Conservation (phyloP, 73 alveolate species). For the Loxodes magnus region DNA sequence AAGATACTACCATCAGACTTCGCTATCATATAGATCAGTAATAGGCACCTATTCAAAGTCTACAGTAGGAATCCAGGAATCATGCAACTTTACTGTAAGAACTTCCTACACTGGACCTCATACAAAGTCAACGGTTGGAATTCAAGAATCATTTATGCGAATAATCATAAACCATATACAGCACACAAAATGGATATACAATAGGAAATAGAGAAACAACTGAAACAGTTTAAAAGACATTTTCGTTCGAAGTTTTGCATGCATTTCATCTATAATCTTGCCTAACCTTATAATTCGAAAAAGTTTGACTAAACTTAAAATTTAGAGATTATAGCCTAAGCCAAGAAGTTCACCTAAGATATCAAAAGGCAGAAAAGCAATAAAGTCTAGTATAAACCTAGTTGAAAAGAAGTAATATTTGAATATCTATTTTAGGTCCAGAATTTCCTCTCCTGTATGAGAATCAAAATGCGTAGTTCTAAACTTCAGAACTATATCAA, state of each 20-base stretch:
- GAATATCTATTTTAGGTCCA: conserved; percentile 14
- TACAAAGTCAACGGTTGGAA: conserved; percentile 34
- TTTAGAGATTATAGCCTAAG: not conserved
- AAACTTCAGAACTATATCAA: conserved; percentile 24
- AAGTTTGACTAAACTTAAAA: conserved; percentile 36
- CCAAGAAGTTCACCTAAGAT: not conserved
- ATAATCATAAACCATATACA: conserved; percentile 39
- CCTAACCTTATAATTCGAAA: conserved; percentile 28
- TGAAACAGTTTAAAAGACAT: conserved; percentile 20
- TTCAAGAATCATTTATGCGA: conserved; percentile 25
- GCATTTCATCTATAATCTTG: conserved; percentile 21
- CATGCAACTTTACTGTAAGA: too few relatives aligned
- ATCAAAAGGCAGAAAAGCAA: conserved; percentile 42
- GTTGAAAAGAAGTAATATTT: conserved; percentile 19
- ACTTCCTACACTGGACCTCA: conserved; percentile 7
- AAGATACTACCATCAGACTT: conserved; percentile 7
- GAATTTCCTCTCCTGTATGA: conserved; percentile 39
- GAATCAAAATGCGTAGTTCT: conserved; percentile 36
- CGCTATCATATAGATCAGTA: too few relatives aligned
- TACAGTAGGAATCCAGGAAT: too few relatives aligned
- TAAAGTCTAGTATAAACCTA: conserved; percentile 32
- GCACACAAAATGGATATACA: conserved; percentile 37
- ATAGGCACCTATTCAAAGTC: too few relatives aligned
- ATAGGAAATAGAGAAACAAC: conserved; percentile 24
- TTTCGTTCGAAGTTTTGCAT: conserved; percentile 21